A percentile compares a stretch with the other conserved stretches of the same genome.
phyloP scores from a whole-genome alignment of 2,329 filamentous ascomycete genomes.

The Mollisia scopiformis region DNA sequence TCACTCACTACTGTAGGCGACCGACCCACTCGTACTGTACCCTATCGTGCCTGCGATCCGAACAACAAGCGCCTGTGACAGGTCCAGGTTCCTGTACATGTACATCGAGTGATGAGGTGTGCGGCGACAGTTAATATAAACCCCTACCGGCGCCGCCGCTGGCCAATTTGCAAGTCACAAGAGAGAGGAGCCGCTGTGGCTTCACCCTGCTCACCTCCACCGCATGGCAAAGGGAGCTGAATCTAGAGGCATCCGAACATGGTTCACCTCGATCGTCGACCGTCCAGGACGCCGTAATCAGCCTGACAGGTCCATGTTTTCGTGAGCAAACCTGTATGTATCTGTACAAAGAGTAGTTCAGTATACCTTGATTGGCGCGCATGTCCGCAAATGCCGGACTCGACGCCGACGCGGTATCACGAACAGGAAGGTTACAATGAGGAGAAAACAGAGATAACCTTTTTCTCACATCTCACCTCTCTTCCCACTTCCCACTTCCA shows the following conservation, averaged over 20 bases:
- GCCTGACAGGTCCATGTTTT: conserved; percentile 11
- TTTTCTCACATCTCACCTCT: too few species aligned
- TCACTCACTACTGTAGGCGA: too few species aligned
- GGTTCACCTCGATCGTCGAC: neutral
- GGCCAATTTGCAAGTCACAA: conserved; percentile 16
- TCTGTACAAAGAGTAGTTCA: neutral
- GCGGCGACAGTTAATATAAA: neutral
- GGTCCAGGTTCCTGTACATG: neutral
- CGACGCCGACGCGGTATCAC: neutral
- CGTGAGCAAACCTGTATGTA: neutral
- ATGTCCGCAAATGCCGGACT: neutral
- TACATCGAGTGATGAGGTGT: too few species aligned
- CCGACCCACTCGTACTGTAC: too few species aligned
- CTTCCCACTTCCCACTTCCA: too few species aligned
- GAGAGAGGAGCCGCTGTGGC: conserved; percentile 15
- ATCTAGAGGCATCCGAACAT: neutral
- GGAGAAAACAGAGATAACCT: neutral
- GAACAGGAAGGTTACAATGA: neutral
- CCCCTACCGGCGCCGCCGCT: neutral
- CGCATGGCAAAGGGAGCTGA: neutral
- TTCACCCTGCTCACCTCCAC: neutral
- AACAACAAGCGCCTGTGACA: neutral
- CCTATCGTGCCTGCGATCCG: conserved; percentile 16
- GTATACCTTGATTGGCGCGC: neutral
- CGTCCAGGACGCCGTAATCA: neutral